A percentile compares a stretch with the other conserved stretches of the same genome.
phyloP scores from a whole-genome alignment of 176 grass and related monocot genomes.

The Carex scoparia region DNA sequence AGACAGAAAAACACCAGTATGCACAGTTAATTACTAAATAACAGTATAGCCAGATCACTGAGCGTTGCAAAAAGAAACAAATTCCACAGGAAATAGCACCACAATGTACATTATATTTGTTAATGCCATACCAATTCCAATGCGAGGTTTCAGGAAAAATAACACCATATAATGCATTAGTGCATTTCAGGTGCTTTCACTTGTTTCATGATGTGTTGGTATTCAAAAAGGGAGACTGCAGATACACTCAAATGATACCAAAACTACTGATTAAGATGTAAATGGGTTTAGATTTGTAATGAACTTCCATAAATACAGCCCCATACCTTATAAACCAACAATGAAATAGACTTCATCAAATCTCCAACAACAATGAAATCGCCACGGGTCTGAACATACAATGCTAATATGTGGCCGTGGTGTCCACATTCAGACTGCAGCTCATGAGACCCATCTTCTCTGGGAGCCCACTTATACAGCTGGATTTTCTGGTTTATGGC shows the following conservation, averaged over 20 bases:
- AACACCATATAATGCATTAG: background rate
- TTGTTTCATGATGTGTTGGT: background rate
- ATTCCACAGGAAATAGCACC: background rate
- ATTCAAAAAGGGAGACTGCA: background rate
- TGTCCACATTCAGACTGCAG: conserved; percentile 86
- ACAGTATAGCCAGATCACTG: background rate
- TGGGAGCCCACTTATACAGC: conserved; percentile 65
- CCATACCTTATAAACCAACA: conserved; percentile 84
- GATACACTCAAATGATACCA: background rate
- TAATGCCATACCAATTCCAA: background rate
- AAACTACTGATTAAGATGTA: background rate
- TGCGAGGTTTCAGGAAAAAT: background rate
- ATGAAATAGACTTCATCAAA: conserved; percentile 88
- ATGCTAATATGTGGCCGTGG: conserved; percentile 79
- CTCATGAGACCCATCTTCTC: conserved; percentile 69
- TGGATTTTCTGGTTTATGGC: conserved; percentile 98
- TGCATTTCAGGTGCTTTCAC: background rate
- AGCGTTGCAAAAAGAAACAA: background rate
- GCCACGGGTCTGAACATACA: conserved; percentile 88
- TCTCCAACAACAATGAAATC: conserved; percentile 97
- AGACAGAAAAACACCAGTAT: background rate
- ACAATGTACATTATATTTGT: background rate
- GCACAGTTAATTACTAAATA: background rate
- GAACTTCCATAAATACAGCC: background rate
- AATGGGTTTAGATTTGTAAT: background rate